A percentile compares a stretch with the other conserved stretches of the same genome.
These are phyloP conservation scores for Cyathus striatus DNA, from an alignment of 768 basidiomycete genomes.

Conservation along the genomic window DNA sequence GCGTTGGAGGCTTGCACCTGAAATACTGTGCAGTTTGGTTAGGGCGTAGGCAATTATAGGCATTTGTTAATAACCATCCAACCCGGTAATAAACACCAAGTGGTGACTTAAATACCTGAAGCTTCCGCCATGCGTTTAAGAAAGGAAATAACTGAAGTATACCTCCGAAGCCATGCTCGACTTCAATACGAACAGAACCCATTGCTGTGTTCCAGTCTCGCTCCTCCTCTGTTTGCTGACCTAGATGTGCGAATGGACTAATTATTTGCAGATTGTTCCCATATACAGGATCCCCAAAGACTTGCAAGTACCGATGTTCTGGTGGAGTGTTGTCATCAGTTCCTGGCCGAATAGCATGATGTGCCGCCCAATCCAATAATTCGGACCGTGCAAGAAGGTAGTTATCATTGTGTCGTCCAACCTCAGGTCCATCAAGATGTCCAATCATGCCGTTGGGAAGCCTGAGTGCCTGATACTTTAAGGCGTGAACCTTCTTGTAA, in stretches of 20 bases:
- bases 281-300: not conserved
- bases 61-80: slow-evolving; percentile 17
- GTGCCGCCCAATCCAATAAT: not conserved
- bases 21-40: slow-evolving; percentile 18
- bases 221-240: slow-evolving; percentile 11
- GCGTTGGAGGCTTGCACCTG: slow-evolving; percentile 9
- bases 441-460: slow-evolving; percentile 18
- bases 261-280: not conserved
- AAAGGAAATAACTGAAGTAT: slow-evolving; percentile 1
- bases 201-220: slow-evolving; percentile 18
- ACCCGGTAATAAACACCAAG: slow-evolving; percentile 11
- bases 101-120: not conserved
- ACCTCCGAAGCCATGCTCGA: slow-evolving; percentile 21
- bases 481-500: slow-evolving; percentile 19
- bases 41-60: slow-evolving; percentile 14
- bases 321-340: not conserved
- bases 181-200: slow-evolving; percentile 14
- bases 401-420: not conserved
- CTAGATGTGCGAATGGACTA: slow-evolving; percentile 1
- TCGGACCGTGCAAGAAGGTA: not conserved
- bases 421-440: slow-evolving; percentile 15
- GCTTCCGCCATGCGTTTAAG: not conserved
- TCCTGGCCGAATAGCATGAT: not conserved
- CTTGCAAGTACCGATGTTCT: not conserved
- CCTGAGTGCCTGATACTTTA: slow-evolving; percentile 20